phyloP scores from a whole-genome alignment of 345 rosid species.

The Psidium guajava region DNA sequence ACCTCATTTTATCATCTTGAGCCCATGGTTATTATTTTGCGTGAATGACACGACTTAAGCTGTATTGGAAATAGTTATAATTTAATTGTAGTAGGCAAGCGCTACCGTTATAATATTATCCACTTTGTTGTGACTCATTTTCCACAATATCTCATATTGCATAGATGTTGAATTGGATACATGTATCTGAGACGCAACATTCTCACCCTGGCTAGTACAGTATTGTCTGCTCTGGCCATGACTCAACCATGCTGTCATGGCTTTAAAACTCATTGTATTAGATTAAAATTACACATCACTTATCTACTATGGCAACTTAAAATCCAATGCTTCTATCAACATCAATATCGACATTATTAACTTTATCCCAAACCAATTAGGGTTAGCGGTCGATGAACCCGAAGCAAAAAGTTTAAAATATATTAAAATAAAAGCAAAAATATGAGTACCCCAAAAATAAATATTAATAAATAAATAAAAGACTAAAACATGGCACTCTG shows the following conservation, averaged over 20 bases:
- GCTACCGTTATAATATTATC: background rate
- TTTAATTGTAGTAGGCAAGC: background rate
- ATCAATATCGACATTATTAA: too few relatives aligned
- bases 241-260: background rate
- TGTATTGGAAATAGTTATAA: background rate
- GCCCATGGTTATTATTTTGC: background rate
- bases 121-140: background rate
- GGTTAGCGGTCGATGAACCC: too few relatives aligned
- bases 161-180: background rate
- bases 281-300: background rate
- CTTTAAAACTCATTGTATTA: background rate
- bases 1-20: background rate
- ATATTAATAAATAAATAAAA: too few relatives aligned
- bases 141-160: background rate
- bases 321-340: background rate
- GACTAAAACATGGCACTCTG: too few relatives aligned
- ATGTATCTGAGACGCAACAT: background rate
- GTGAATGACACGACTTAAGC: background rate
- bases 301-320: background rate
- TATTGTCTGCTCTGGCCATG: background rate
- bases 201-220: background rate
- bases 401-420: too few relatives aligned
- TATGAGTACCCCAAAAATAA: too few relatives aligned
- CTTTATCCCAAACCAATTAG: too few relatives aligned
- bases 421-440: too few relatives aligned